These are phyloP conservation scores for Backusella sp. DNA, from an alignment of 192 early-diverging fungal genomes.

Conservation along the genomic window DNA sequence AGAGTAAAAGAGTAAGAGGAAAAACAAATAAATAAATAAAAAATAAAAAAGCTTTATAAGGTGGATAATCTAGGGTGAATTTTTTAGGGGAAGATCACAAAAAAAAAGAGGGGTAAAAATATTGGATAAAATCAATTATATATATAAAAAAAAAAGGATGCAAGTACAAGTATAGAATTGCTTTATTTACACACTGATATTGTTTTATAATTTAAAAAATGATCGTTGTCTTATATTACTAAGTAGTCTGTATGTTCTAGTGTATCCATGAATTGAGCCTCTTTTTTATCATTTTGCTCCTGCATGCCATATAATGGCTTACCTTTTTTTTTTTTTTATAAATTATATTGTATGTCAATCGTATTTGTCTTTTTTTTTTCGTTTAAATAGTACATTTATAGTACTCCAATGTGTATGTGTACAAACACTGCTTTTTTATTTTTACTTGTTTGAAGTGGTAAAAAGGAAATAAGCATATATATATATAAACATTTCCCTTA, in stretches of 20 bases:
- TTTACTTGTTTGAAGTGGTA: neutral
- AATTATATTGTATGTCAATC: neutral
- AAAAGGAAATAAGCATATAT: neutral
- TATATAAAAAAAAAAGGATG: neutral
- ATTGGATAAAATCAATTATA: slow-evolving; percentile 3
- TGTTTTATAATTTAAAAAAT: neutral
- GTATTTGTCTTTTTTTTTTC: neutral
- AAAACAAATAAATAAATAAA: neutral
- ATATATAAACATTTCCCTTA: neutral
- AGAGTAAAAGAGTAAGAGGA: neutral
- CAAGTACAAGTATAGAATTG: slow-evolving; percentile 1
- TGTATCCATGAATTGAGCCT: neutral
- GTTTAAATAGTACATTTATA: neutral
- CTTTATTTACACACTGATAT: neutral
- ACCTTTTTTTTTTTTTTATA: neutral
- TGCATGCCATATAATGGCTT: neutral
- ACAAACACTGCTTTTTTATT: neutral
- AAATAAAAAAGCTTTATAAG: neutral
- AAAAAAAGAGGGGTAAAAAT: slow-evolving; percentile 16
- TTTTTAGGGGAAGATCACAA: neutral
- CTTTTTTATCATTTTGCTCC: neutral
- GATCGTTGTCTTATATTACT: neutral
- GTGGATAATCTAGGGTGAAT: neutral
- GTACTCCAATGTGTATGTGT: neutral
- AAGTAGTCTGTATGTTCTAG: neutral